These are phyloP conservation scores for Anthoceros angustus DNA, from an alignment of 225 moss, liverwort and hornwort species.

Conservation along the genomic window DNA sequence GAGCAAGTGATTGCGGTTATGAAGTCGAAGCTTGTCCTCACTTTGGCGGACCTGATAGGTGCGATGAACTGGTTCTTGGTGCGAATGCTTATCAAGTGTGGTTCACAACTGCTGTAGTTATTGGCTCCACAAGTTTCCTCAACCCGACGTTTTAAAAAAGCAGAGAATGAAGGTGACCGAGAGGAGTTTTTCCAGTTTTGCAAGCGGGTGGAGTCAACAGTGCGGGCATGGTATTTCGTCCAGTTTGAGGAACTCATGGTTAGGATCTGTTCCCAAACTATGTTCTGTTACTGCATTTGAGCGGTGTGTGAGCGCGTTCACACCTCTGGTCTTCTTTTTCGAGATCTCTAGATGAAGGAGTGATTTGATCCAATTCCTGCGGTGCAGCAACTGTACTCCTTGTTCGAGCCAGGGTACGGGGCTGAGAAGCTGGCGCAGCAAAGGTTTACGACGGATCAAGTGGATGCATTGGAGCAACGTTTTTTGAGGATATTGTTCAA, in stretches of 20 bases:
- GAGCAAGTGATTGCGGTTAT: conserved; percentile 36
- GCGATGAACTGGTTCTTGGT: background rate
- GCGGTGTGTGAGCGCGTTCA: background rate
- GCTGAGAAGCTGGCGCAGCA: conserved; percentile 31
- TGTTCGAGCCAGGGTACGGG: conserved; percentile 45
- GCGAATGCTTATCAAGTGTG: conserved; percentile 6
- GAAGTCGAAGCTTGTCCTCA: conserved; percentile 38
- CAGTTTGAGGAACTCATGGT: conserved; percentile 44
- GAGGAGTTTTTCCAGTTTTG: conserved; percentile 30
- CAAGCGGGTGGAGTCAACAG: conserved; percentile 38
- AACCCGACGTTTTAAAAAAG: conserved; percentile 11
- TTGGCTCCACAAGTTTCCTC: background rate
- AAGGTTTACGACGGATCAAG: conserved; percentile 23
- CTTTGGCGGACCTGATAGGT: conserved; percentile 37
- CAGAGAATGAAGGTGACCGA: conserved; percentile 35
- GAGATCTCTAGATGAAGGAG: conserved; percentile 3
- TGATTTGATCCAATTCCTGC: background rate
- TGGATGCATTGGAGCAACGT: conserved; percentile 36
- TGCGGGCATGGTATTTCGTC: conserved; percentile 53
- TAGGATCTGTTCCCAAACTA: conserved; percentile 8
- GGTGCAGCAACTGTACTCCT: conserved; percentile 41
- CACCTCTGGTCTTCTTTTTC: conserved; percentile 6
- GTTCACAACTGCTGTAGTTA: conserved; percentile 4
- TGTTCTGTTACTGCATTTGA: background rate
- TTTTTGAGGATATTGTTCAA: conserved; percentile 39